These are phyloP conservation scores for Cutaneotrichosporon sp. DNA, from an alignment of 1,284 basidiomycete species.

Conservation along the genomic window DNA sequence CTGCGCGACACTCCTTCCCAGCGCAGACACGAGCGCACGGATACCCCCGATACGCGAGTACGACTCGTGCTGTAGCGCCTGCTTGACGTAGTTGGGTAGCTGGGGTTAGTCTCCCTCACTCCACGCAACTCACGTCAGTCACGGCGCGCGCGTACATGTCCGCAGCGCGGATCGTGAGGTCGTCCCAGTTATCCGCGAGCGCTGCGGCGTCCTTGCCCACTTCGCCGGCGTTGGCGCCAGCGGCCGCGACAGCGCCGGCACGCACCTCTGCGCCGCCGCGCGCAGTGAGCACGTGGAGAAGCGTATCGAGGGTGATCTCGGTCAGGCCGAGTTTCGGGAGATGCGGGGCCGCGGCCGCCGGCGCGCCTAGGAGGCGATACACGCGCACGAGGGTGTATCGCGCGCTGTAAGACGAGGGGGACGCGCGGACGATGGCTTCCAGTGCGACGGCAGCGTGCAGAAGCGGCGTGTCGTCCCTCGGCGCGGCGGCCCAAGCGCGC, in stretches of 20 bases:
- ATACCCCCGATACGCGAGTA: slow-evolving; percentile 31
- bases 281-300: slow-evolving; percentile 30
- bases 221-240: too few species aligned
- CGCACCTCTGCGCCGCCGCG: slow-evolving; percentile 26
- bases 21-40: slow-evolving; percentile 17
- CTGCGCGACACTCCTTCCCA: slow-evolving; percentile 22
- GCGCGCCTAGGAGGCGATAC: slow-evolving; percentile 32
- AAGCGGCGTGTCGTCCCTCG: slow-evolving; percentile 15
- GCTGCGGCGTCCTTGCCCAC: background rate
- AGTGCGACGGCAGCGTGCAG: slow-evolving; percentile 20
- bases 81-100: slow-evolving; percentile 37
- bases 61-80: slow-evolving; percentile 33
- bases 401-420: slow-evolving; percentile 24
- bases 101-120: slow-evolving; percentile 1
- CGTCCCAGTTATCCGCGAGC: slow-evolving; percentile 11
- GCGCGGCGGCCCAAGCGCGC: slow-evolving; percentile 14
- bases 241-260: slow-evolving; percentile 9
- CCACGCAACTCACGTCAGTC: slow-evolving; percentile 24
- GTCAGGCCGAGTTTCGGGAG: slow-evolving; percentile 21
- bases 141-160: slow-evolving; percentile 29
- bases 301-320: slow-evolving; percentile 40
- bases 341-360: slow-evolving; percentile 17
- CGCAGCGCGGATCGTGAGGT: slow-evolving; percentile 19
- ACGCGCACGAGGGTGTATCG: slow-evolving; percentile 31
- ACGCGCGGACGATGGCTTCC: slow-evolving; percentile 23